Evolutionary conservation across 495 filamentous ascomycete species (phyloP), one percentile per base, ranked within the genome.

Genomic region (Annulohypoxylon nitens): DNA sequence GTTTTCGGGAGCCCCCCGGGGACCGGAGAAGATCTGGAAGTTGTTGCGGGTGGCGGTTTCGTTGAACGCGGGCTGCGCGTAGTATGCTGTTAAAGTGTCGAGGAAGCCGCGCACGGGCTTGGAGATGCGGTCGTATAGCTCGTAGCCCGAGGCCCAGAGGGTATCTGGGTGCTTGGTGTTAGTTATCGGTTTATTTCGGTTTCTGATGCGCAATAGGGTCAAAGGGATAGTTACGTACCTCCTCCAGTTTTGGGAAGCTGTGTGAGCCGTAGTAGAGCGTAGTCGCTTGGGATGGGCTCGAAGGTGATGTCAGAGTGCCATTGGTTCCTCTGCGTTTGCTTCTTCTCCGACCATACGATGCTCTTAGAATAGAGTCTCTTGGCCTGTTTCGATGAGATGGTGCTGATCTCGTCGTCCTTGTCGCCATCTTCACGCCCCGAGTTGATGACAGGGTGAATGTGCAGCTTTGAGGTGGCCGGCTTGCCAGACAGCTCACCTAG

Each of bases 141-240:
- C 92, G 75, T 94, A 94, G 14, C 90, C 91, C 0, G 88, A 90
- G 9, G 90, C 92, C 90, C 90, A 93, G 20, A 95, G 86, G 0
- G 90, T 93, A 71, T 93, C 89, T 90, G 20, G 20, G 20, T 23
- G 25, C 9, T 30, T 16, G 11, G 0, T 12, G 33, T 71, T 7
- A 71, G 62, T 34, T 26, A 11, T 18, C 26, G n/a, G 25, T 45
- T 1, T 14, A n/a, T 53, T 25, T 23, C n/a, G 25, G 7, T n/a
- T 33, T 10, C 12, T 20, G 39, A 33, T 30, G 18, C 81, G 8
- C 20, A 23, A 23, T 23, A 23, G 20, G 20, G 1, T 23, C 23
- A 26, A 20, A 43, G 37, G 57, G 8, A 0, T 33, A 5, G 0
- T 10, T 82, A 79, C 61, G 81, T 85, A 82, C 90, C 91, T 41